Evolutionary conservation across 441 rosid species (phyloP), one percentile per base, ranked within the genome.

Genomic region (Jatropha podagrica): DNA sequence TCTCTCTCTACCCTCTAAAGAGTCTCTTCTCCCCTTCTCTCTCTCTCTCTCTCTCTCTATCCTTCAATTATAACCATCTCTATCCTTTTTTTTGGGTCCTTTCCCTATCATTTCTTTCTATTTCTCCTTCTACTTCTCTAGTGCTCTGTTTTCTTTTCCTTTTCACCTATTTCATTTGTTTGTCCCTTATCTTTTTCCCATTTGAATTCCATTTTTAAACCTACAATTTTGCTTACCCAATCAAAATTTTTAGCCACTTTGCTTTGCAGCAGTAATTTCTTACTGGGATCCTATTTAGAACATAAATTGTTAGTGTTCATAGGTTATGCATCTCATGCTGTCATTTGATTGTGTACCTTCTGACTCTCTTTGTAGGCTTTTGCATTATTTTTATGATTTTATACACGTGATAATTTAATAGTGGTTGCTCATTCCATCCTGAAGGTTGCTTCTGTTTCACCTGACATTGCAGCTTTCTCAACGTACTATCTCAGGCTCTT

Each of bases 401-500:
- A 48, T 66, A 26, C 54, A 14, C n/a, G 67, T 14, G 60, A 72
- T 38, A 75, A 63, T 48, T 52, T 65, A 46, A 41, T 27, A 27
- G 18, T 62, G 46, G 55, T 65, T 74, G 64, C 56, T 42, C 51
- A 68, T 74, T 61, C 66, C 60, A 44, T 80, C 63, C 77, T 77
- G 69, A 77, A 60, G 71, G 72, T 40, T 64, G 46, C 64, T 69
- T 73, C 20, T 52, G 68, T 77, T 74, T 71, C 60, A 56, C 76
- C 82, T 85, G 74, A 65, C 62, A 56, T 84, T 89, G 82, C 98
- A 96, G 98, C 98, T 96, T 76, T 92, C 98, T 73, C 98, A 92
- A 77, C 95, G 98, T 75, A 94, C 99, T 58, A 81, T 96, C 69
- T 94, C 99, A 20, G 89, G 97, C 78, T 89, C 98, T 73, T 86